phyloP scores from a whole-genome alignment of 352 stramenopile species.

The Phytophthora europaea region DNA sequence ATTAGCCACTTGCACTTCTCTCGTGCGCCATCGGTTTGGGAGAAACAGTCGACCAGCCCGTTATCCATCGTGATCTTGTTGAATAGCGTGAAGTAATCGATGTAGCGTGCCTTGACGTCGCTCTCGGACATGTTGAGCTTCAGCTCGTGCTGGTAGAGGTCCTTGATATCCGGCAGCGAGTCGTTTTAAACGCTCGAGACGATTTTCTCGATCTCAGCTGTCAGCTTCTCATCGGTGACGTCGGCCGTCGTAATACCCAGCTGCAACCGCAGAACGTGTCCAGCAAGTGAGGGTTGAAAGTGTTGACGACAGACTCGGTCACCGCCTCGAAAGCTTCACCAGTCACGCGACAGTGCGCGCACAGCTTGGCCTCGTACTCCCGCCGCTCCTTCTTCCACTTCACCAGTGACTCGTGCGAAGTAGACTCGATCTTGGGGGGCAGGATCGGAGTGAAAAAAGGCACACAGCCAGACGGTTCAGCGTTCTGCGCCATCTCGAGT shows the following conservation, averaged over 20 bases:
- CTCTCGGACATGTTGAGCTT: slow-evolving; percentile 8
- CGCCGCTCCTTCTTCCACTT: not conserved
- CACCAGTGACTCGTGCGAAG: not conserved
- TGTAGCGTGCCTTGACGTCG: not conserved
- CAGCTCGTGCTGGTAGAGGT: not conserved
- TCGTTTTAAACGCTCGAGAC: slow-evolving; percentile 1
- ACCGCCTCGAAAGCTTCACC: slow-evolving; percentile 1
- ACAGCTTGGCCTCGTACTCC: slow-evolving; percentile 7
- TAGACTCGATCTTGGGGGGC: slow-evolving; percentile 6
- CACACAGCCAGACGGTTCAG: no score
- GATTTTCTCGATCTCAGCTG: slow-evolving; percentile 5
- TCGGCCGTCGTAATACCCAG: not conserved
- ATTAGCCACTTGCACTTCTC: slow-evolving; percentile 11
- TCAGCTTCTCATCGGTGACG: not conserved
- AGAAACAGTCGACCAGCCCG: not conserved
- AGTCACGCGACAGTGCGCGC: not conserved
- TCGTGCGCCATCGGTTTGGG: not conserved
- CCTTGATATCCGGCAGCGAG: slow-evolving; percentile 5
- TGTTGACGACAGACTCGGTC: not conserved
- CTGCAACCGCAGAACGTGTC: slow-evolving; percentile 6
- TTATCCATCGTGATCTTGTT: not conserved
- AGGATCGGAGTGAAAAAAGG: not conserved
- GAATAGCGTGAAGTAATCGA: slow-evolving; percentile 11
- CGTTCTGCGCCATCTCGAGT: no score
- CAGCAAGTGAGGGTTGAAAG: not conserved